Percentiles rank a stretch among this genome's conserved stretches.
phyloP scores from a whole-genome alignment of 2,329 filamentous ascomycete genomes.

The Didymella lethalis region DNA sequence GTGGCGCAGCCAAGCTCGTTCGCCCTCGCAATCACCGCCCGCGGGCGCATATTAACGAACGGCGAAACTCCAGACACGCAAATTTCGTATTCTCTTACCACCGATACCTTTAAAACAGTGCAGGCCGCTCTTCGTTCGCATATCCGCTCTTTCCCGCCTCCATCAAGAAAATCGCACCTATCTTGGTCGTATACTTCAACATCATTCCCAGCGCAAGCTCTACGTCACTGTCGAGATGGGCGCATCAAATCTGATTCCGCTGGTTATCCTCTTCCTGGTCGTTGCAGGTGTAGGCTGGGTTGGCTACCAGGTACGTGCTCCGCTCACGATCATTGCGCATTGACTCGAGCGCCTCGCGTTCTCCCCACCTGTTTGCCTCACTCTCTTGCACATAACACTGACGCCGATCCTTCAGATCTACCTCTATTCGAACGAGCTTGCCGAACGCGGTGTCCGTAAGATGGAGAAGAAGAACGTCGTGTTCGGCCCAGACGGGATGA shows the following conservation, averaged over 20 bases:
- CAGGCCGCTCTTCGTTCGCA: conserved; percentile 3
- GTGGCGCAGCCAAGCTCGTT: conserved; percentile 18
- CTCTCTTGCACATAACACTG: conserved; percentile 1
- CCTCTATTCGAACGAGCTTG: conserved; percentile 70
- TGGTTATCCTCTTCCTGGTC: conserved; percentile 69
- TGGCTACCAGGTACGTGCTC: conserved; percentile 64
- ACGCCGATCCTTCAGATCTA: conserved; percentile 61
- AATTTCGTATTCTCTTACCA: conserved; percentile 3
- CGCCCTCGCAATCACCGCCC: conserved; percentile 18
- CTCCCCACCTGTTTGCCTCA: not conserved
- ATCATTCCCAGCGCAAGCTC: conserved; percentile 3
- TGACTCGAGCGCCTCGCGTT: not conserved
- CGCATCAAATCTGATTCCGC: conserved; percentile 66
- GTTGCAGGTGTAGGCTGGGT: conserved; percentile 68
- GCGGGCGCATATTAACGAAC: conserved; percentile 11
- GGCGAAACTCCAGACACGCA: conserved; percentile 3
- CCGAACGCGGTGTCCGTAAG: conserved; percentile 69
- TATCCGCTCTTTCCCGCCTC: not conserved
- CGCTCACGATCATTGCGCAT: not conserved
- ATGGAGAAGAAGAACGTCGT: conserved; percentile 79
- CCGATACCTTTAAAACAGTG: not conserved
- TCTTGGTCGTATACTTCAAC: not conserved
- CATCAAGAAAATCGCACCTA: not conserved
- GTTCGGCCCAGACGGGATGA: conserved; percentile 77
- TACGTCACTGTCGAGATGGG: conserved; percentile 42